Evolutionary conservation across 441 rosid species (phyloP).

Genomic region (Arabidopsis hybrid): DNA sequence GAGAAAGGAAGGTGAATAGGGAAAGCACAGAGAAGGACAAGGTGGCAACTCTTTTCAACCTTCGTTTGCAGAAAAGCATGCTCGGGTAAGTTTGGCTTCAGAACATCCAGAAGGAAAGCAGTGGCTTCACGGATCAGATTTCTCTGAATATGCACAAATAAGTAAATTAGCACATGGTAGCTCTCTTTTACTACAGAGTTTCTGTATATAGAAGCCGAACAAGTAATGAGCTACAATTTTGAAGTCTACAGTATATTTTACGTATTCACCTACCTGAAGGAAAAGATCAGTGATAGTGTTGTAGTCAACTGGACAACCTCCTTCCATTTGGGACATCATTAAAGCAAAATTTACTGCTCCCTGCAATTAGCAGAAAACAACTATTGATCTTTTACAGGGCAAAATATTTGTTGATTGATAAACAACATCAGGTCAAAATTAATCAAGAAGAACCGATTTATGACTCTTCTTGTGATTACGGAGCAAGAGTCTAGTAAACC

Average conservation of each 20-base stretch:
- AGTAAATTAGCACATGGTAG: constrained; percentile 27
- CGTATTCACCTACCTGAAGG: constrained; percentile 75
- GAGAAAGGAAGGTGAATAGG: constrained; percentile 28
- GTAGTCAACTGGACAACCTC: constrained; percentile 98
- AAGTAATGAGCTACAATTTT: constrained; percentile 15
- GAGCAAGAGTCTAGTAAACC: constrained; percentile 29
- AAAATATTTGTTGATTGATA: background rate
- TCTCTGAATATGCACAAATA: constrained; percentile 59
- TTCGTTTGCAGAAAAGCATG: constrained; percentile 95
- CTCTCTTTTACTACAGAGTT: constrained; percentile 1
- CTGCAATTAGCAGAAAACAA: constrained; percentile 52
- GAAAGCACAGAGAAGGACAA: constrained; percentile 28
- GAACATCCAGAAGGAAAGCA: constrained; percentile 96
- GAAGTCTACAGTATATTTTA: background rate
- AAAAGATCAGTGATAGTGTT: constrained; percentile 99
- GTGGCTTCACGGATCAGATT: constrained; percentile 99
- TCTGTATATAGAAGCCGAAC: constrained; percentile 3
- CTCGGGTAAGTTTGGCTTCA: constrained; percentile 98
- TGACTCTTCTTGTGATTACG: constrained; percentile 9
- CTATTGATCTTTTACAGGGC: background rate
- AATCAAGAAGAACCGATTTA: constrained; percentile 1
- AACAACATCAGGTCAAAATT: constrained; percentile 12
- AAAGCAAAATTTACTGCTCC: constrained; percentile 99
- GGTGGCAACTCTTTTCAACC: constrained; percentile 54
- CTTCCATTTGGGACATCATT: constrained; percentile 99